A percentile compares a stretch with the other conserved stretches of the same genome.
phyloP scores from a whole-genome alignment of 495 filamentous ascomycete species.

The Monascus purpureus region DNA sequence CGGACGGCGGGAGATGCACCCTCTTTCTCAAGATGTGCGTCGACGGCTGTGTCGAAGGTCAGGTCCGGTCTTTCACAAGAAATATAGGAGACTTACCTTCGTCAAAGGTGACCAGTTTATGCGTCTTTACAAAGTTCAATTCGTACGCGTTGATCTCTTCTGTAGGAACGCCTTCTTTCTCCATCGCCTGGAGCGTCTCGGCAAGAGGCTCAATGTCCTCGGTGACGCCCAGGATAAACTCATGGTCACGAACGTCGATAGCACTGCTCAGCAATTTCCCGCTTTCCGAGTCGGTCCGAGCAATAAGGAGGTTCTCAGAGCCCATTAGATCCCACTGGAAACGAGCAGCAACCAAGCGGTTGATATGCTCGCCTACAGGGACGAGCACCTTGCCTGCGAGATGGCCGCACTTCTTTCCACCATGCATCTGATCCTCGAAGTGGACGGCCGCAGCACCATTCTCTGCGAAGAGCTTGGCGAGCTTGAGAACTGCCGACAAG shows the following conservation, averaged over 20 bases:
- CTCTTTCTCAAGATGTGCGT: constrained; percentile 52
- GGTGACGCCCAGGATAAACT: constrained; percentile 82
- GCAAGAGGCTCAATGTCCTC: constrained; percentile 61
- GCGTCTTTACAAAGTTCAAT: constrained; percentile 76
- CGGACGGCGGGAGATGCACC: constrained; percentile 47
- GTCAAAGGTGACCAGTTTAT: constrained; percentile 81
- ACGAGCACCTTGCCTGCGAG: constrained; percentile 94
- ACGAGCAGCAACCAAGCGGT: constrained; percentile 75
- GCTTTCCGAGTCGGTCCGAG: constrained; percentile 88
- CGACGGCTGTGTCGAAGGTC: constrained; percentile 40
- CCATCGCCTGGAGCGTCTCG: constrained; percentile 84
- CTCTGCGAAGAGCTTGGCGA: constrained; percentile 97
- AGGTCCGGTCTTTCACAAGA: not conserved
- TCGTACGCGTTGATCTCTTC: constrained; percentile 76
- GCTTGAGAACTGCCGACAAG: constrained; percentile 81
- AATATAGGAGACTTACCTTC: too few species aligned
- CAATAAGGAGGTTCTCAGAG: constrained; percentile 83
- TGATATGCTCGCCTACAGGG: constrained; percentile 89
- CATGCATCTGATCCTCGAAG: constrained; percentile 95
- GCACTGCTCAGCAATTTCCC: constrained; percentile 80
- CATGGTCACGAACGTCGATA: constrained; percentile 87
- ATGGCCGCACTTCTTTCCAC: constrained; percentile 97
- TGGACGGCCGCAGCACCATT: constrained; percentile 94
- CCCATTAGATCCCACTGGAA: constrained; percentile 99
- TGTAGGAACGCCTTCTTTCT: constrained; percentile 58